Percentiles rank a stretch among this genome's conserved stretches.
Evolutionary conservation across 2,329 filamentous ascomycete genomes (phyloP).

Genomic region (Tympanopsis confertula): DNA sequence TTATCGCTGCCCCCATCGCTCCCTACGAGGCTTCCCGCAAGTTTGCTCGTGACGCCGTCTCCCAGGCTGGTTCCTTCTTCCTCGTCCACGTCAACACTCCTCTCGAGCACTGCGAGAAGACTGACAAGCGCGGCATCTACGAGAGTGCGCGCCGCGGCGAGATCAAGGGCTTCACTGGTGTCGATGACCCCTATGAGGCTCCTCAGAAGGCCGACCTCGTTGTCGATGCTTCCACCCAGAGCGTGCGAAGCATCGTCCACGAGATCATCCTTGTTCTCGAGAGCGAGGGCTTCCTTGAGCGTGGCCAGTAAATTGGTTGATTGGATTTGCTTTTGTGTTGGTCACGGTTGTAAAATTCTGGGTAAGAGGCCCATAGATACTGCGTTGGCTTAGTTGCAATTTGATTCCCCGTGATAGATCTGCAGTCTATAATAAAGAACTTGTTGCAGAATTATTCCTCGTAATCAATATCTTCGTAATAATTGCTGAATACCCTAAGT

Average conservation of each 20-base stretch:
- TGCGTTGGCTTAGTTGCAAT: no score
- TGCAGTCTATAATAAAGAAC: no score
- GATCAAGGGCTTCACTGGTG: slow-evolving; percentile 96
- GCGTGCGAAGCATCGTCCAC: slow-evolving; percentile 85
- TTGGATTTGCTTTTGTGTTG: no score
- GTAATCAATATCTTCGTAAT: no score
- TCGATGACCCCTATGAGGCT: slow-evolving; percentile 90
- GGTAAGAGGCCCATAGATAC: no score
- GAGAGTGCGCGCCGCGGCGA: slow-evolving; percentile 71
- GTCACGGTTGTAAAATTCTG: no score
- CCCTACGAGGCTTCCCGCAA: slow-evolving; percentile 72
- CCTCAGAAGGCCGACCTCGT: slow-evolving; percentile 72
- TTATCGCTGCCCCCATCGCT: slow-evolving; percentile 92
- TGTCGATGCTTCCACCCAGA: slow-evolving; percentile 77
- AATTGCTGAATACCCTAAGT: no score
- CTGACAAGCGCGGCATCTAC: slow-evolving; percentile 87
- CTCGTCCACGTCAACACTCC: slow-evolving; percentile 89
- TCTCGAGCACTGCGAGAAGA: slow-evolving; percentile 87
- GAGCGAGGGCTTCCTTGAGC: slow-evolving; percentile 77
- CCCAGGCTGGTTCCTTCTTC: slow-evolving; percentile 78
- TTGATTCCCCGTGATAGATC: no score
- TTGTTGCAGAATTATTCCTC: no score
- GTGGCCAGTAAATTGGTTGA: slow-evolving; percentile 14
- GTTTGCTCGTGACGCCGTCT: slow-evolving; percentile 71
- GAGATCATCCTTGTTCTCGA: slow-evolving; percentile 91